Evolutionary conservation across 352 stramenopile species (phyloP).

Genomic region (Pilasporangium apinafurcum): DNA sequence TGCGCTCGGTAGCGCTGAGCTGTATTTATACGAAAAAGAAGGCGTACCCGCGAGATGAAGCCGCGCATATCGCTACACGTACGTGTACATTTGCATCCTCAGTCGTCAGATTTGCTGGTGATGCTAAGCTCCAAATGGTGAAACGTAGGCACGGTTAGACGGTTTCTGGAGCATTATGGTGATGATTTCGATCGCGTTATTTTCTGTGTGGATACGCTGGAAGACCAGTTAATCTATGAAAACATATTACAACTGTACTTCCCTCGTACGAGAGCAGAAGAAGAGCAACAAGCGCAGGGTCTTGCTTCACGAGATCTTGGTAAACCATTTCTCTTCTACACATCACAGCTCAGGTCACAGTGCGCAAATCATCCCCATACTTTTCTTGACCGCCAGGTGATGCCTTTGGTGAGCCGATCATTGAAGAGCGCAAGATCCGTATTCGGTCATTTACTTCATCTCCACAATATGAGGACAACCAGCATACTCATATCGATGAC

Average conservation of each 20-base stretch:
- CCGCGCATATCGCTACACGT: conserved; percentile 59
- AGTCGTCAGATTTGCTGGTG: background rate
- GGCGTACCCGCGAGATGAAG: conserved; percentile 72
- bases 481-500: conserved; percentile 16
- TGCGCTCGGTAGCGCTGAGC: conserved; percentile 64
- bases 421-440: conserved; percentile 76
- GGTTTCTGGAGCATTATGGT: conserved; percentile 72
- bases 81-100: background rate
- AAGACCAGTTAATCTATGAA: conserved; percentile 62
- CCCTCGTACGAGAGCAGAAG: conserved; percentile 34
- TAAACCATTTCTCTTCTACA: too few relatives aligned
- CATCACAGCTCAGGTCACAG: too few relatives aligned
- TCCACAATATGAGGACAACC: conserved; percentile 7
- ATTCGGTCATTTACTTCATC: conserved; percentile 25
- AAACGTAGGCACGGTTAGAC: conserved; percentile 38
- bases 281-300: conserved; percentile 10
- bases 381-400: conserved; percentile 18
- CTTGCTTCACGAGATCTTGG: conserved; percentile 28
- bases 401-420: conserved; percentile 72
- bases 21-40: conserved; percentile 76
- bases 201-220: conserved; percentile 52
- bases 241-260: conserved; percentile 71
- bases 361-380: too few relatives aligned
- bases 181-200: conserved; percentile 55
- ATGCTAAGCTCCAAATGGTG: background rate